Conservation (phyloP, 2,329 filamentous ascomycete genomes). For the Aspergillus japonicus region DNA sequence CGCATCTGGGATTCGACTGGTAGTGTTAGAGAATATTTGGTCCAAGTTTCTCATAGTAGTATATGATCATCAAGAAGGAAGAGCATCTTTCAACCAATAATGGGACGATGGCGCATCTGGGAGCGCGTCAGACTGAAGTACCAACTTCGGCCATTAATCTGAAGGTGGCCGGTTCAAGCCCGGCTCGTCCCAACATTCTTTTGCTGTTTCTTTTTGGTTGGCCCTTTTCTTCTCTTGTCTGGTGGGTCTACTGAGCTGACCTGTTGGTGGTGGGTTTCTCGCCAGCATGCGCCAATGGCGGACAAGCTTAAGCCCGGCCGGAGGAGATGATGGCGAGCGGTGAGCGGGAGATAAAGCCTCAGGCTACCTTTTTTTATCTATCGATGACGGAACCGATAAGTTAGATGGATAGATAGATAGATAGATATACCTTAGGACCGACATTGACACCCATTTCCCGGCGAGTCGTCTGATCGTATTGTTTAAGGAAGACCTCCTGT, state of each 20-base stretch:
- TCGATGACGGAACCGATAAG: background rate
- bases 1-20: too few relatives aligned
- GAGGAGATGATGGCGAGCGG: background rate
- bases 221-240: background rate
- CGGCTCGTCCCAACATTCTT: background rate
- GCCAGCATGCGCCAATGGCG: background rate
- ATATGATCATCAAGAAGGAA: accelerated
- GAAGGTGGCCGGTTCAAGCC: background rate
- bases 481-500: too few relatives aligned
- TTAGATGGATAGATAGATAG: too few relatives aligned
- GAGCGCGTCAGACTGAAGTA: background rate
- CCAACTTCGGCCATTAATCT: background rate
- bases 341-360: background rate
- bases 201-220: background rate
- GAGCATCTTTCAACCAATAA: accelerated
- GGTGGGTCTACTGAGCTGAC: background rate
- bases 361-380: too few relatives aligned
- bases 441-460: too few relatives aligned
- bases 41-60: too few relatives aligned
- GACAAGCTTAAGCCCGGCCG: background rate
- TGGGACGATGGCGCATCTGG: background rate
- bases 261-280: background rate
- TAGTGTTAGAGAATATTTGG: too few relatives aligned
- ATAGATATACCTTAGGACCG: too few relatives aligned
- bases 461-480: too few relatives aligned